Percentiles rank a stretch among this genome's conserved stretches.
These are phyloP conservation scores for Avicennia marina DNA, from an alignment of 257 asterid species.

Conservation along the genomic window DNA sequence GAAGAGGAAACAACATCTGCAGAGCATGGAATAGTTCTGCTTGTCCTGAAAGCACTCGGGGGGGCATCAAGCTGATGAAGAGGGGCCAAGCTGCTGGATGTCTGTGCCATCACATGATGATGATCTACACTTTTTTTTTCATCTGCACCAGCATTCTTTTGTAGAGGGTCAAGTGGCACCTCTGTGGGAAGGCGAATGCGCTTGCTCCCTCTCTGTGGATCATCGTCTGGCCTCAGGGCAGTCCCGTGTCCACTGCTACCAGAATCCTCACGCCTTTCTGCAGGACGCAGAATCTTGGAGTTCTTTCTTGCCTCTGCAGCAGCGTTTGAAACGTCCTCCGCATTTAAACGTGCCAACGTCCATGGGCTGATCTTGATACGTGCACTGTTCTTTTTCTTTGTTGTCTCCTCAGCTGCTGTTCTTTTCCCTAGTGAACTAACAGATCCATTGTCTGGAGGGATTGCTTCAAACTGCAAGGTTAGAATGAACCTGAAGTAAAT, in stretches of 20 bases:
- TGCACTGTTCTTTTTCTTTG: slow-evolving; percentile 64
- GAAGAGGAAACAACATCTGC: slow-evolving; percentile 59
- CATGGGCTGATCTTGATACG: slow-evolving; percentile 95
- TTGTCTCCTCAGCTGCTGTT: slow-evolving; percentile 49
- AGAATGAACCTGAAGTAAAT: neutral
- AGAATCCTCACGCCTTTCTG: slow-evolving; percentile 40
- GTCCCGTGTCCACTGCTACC: slow-evolving; percentile 68
- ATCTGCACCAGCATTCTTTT: slow-evolving; percentile 27
- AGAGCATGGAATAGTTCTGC: slow-evolving; percentile 36
- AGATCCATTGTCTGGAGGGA: slow-evolving; percentile 75
- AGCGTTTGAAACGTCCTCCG: slow-evolving; percentile 85
- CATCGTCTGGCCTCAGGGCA: slow-evolving; percentile 44
- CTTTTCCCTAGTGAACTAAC: slow-evolving; percentile 82
- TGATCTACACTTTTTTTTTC: slow-evolving; percentile 28
- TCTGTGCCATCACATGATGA: slow-evolving; percentile 29
- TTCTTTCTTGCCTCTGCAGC: slow-evolving; percentile 96
- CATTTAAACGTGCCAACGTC: slow-evolving; percentile 86
- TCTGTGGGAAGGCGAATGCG: slow-evolving; percentile 81
- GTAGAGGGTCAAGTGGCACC: slow-evolving; percentile 42
- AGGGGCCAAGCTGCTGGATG: slow-evolving; percentile 57
- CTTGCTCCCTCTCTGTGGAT: slow-evolving; percentile 60
- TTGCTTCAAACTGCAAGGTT: slow-evolving; percentile 71
- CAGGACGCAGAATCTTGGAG: slow-evolving; percentile 81
- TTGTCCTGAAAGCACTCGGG: slow-evolving; percentile 41
- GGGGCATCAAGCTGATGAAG: slow-evolving; percentile 81